Percentiles rank a stretch among this genome's conserved stretches.
These are phyloP conservation scores for Discostella pseudostelligera DNA, from an alignment of 108 stramenopile species.

Conservation along the genomic window DNA sequence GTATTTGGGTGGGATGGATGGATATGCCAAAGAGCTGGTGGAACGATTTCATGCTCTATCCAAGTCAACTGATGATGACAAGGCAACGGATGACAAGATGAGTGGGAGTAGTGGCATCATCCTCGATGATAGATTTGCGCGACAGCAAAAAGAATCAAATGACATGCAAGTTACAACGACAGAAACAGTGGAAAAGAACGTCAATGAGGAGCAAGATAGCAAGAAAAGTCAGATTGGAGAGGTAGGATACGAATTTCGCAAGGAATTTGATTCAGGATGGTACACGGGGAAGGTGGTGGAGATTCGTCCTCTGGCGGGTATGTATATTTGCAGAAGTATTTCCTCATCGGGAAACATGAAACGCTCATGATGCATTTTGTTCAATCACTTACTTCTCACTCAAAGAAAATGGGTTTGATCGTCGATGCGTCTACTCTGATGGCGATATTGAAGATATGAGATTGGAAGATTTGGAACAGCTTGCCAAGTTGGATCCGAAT, in stretches of 20 bases:
- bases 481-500: slow-evolving; percentile 35
- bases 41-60: slow-evolving; percentile 14
- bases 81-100: not conserved
- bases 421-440: slow-evolving; percentile 35
- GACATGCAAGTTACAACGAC: slow-evolving; percentile 1
- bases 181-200: not conserved
- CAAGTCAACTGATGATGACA: not conserved
- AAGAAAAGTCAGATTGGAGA: slow-evolving; percentile 2
- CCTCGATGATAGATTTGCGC: not conserved
- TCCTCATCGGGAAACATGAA: not conserved
- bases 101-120: no score
- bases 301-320: slow-evolving; percentile 26
- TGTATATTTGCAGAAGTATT: not conserved
- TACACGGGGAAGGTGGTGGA: slow-evolving; percentile 30
- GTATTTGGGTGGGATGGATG: slow-evolving; percentile 30
- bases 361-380: no score
- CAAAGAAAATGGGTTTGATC: slow-evolving; percentile 19
- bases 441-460: slow-evolving; percentile 40
- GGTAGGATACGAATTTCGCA: slow-evolving; percentile 43
- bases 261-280: slow-evolving; percentile 39
- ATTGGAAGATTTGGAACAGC: slow-evolving; percentile 24
- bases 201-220: not conserved
- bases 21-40: slow-evolving; percentile 38
- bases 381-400: not conserved
- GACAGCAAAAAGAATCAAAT: not conserved